phyloP scores from a whole-genome alignment of 805 yeast species.

The Starmerella stellata region DNA sequence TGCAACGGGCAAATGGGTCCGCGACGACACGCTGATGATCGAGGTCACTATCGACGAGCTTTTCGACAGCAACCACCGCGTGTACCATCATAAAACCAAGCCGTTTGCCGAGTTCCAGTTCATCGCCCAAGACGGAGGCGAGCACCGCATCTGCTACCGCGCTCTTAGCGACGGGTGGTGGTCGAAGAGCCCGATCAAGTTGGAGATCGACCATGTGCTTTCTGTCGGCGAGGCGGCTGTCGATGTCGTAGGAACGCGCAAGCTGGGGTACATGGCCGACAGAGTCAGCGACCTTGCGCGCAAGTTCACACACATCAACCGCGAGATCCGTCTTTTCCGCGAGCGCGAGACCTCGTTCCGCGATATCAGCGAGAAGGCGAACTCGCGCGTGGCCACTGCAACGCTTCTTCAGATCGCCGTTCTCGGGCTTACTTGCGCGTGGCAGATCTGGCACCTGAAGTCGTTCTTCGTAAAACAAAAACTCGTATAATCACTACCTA shows the following conservation, averaged over 20 bases:
- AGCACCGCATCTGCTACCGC: slow-evolving; percentile 65
- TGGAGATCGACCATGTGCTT: slow-evolving; percentile 53
- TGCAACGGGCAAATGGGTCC: slow-evolving; percentile 33
- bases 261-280: slow-evolving; percentile 34
- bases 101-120: slow-evolving; percentile 56
- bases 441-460: slow-evolving; percentile 64
- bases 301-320: slow-evolving; percentile 39
- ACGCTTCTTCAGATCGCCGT: slow-evolving; percentile 53
- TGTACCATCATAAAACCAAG: slow-evolving; percentile 44
- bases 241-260: slow-evolving; percentile 43
- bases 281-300: slow-evolving; percentile 39
- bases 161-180: slow-evolving; percentile 45
- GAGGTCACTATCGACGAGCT: slow-evolving; percentile 62
- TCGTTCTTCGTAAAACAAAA: slow-evolving; percentile 76
- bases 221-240: slow-evolving; percentile 42
- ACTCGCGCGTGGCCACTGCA: slow-evolving; percentile 56
- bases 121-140: slow-evolving; percentile 69
- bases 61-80: slow-evolving; percentile 68
- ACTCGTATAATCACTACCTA: too few species aligned
- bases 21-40: slow-evolving; percentile 35
- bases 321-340: slow-evolving; percentile 47
- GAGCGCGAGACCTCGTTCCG: slow-evolving; percentile 58
- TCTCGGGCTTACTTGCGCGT: slow-evolving; percentile 47
- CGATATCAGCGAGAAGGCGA: slow-evolving; percentile 58
- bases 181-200: slow-evolving; percentile 40